Evolutionary conservation across 345 rosid genomes (phyloP), one percentile per base, ranked within the genome.

Genomic region (Eucalyptus sp.): DNA sequence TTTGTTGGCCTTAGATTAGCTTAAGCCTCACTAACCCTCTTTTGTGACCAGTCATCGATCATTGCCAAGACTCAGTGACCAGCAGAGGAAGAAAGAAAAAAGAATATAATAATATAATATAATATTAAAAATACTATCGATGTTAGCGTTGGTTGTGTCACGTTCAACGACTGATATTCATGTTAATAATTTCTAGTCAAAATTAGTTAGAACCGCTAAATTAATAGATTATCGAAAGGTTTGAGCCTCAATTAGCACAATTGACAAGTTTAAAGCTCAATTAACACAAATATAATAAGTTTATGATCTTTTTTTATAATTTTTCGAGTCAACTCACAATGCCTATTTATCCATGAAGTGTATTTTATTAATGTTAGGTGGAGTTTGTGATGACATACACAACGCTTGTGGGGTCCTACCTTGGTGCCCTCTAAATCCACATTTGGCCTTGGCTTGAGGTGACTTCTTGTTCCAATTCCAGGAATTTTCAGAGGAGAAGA

Each of bases 151-250:
- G 0, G 3, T 24, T 0, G 13, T 56, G 12, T 22, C 3, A 4
- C 10, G 2, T 24, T 22, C 0, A 13, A 60, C 4, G 0, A 12
- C 4, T 1, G 4, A 13, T 13, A 60, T 12, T 0, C 16, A 29
- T 13, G 0, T 62, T 1, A 62, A 9, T 6, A 13, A 56, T 56
- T 56, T 56, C 0, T 56, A 22, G 12, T 3, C 33, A 27, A 62
- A 62, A 62, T 62, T 62, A 13, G 4, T 13, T 0, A 0, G 0
- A 62, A 27, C 0, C 4, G 29, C 31, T 62, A 29, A 62, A 29
- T 62, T 62, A 29, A 27, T 0, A 3, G 1, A 6, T 27, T 27
- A 29, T 3, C 4, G 13, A 62, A 62, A 62, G 15, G 31, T 62
- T 62, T 62, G 2, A 8, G 0, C 14, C 33, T 62, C 4, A 62